Conservation (phyloP, 2,329 filamentous ascomycete species). For the Botrytis pseudocinerea region DNA sequence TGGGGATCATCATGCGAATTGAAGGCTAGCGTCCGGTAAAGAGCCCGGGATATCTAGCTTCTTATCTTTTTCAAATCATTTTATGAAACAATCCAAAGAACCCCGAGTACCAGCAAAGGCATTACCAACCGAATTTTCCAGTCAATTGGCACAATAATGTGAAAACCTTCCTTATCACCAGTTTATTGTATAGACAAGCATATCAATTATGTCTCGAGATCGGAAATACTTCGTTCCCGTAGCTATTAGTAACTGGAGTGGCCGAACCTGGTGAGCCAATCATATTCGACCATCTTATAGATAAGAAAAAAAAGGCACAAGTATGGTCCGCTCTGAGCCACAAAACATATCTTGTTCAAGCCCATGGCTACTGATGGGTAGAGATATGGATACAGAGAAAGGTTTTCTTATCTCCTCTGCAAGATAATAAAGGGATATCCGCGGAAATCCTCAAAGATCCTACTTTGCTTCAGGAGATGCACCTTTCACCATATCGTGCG, state of each 20-base stretch:
- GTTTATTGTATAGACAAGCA: neutral
- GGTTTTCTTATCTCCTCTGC: neutral
- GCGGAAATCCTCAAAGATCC: constrained; percentile 17
- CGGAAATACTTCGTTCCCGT: constrained; percentile 18
- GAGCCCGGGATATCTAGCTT: neutral
- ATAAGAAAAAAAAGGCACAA: constrained; percentile 8
- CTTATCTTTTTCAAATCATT: neutral
- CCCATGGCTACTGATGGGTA: constrained; percentile 7
- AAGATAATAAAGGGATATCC: constrained; percentile 1
- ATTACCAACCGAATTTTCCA: neutral
- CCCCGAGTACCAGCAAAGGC: neutral
- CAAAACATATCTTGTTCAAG: neutral
- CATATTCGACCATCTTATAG: constrained; percentile 1
- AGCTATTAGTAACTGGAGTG: constrained; percentile 12
- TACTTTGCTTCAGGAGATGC: neutral
- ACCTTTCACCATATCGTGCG: constrained; percentile 4
- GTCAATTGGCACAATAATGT: neutral
- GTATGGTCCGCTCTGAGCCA: neutral
- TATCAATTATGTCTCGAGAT: neutral
- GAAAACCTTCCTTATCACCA: neutral
- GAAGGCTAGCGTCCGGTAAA: neutral
- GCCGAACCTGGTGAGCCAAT: constrained; percentile 6
- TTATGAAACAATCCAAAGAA: neutral
- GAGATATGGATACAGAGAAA: constrained; percentile 2
- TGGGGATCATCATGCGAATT: neutral